phyloP scores from a whole-genome alignment of 306 rosid species.

The Elaeagnus macrophylla region DNA sequence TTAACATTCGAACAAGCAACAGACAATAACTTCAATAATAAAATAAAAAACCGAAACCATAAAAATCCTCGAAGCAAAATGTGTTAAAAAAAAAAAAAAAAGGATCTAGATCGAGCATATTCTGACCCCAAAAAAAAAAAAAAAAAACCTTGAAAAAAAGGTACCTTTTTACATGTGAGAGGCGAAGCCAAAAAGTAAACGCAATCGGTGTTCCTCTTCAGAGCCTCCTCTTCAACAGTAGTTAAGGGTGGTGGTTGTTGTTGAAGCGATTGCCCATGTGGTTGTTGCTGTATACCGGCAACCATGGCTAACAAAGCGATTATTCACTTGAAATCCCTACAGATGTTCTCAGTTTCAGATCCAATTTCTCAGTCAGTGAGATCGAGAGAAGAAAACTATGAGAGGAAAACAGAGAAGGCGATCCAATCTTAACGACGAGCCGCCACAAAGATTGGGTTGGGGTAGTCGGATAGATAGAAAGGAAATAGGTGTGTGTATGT shows the following conservation, averaged over 20 bases:
- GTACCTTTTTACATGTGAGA: constrained; percentile 90
- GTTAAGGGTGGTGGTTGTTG: constrained; percentile 30
- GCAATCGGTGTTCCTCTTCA: constrained; percentile 91
- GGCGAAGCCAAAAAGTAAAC: constrained; percentile 99
- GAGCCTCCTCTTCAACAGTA: constrained; percentile 72
- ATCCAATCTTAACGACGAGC: constrained; percentile 54
- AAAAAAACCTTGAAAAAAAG: neutral
- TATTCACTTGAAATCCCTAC: constrained; percentile 9
- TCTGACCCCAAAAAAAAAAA: constrained; percentile 2
- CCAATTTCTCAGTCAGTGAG: constrained; percentile 6
- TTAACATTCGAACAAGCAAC: neutral
- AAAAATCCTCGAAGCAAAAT: constrained; percentile 6
- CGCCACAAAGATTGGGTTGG: constrained; percentile 48
- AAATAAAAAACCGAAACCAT: neutral
- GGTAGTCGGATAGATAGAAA: constrained; percentile 12
- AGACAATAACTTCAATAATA: neutral
- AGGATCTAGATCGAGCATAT: neutral
- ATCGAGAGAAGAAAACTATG: neutral
- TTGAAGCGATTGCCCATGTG: constrained; percentile 24
- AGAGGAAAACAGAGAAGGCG: constrained; percentile 18
- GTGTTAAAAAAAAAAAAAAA: too few species aligned
- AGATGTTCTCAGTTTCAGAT: constrained; percentile 26
- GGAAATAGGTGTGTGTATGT: constrained; percentile 17
- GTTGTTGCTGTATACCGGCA: constrained; percentile 44
- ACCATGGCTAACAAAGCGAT: constrained; percentile 78